phyloP scores from a whole-genome alignment of 2,329 filamentous ascomycete species.

The Eurotiales sp. region DNA sequence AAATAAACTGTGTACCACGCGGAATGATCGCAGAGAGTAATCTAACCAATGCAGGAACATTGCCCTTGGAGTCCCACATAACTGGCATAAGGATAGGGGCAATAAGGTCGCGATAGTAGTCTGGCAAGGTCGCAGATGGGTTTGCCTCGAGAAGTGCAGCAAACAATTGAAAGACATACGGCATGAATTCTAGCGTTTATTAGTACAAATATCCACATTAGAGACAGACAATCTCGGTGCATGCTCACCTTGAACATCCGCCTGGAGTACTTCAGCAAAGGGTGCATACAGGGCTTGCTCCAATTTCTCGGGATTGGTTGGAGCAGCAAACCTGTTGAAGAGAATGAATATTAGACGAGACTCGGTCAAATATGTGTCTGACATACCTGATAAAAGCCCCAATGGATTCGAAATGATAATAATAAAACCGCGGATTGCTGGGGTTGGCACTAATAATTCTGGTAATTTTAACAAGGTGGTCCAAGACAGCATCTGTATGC shows the following conservation, averaged over 20 bases:
- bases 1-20: slow-evolving; percentile 67
- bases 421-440: slow-evolving; percentile 96
- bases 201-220: slow-evolving; percentile 22
- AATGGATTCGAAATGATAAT: slow-evolving; percentile 94
- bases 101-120: slow-evolving; percentile 76
- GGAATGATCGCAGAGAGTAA: slow-evolving; percentile 81
- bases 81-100: slow-evolving; percentile 72
- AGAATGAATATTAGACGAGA: slow-evolving; percentile 14
- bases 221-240: not conserved
- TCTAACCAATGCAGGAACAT: slow-evolving; percentile 84
- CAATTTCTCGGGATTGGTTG: slow-evolving; percentile 65
- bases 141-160: slow-evolving; percentile 86
- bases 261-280: slow-evolving; percentile 73
- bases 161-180: slow-evolving; percentile 94
- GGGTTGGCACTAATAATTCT: slow-evolving; percentile 90
- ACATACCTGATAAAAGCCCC: slow-evolving; percentile 74
- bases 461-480: slow-evolving; percentile 83
- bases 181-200: slow-evolving; percentile 71
- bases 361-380: not conserved
- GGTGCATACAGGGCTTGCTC: slow-evolving; percentile 79
- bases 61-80: slow-evolving; percentile 89
- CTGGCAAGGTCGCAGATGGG: slow-evolving; percentile 70
- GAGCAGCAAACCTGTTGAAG: slow-evolving; percentile 58
- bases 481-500: slow-evolving; percentile 73
- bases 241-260: slow-evolving; percentile 75